Conservation (phyloP, 2,329 filamentous ascomycete species). For the Hypoxylon rubiginosum region DNA sequence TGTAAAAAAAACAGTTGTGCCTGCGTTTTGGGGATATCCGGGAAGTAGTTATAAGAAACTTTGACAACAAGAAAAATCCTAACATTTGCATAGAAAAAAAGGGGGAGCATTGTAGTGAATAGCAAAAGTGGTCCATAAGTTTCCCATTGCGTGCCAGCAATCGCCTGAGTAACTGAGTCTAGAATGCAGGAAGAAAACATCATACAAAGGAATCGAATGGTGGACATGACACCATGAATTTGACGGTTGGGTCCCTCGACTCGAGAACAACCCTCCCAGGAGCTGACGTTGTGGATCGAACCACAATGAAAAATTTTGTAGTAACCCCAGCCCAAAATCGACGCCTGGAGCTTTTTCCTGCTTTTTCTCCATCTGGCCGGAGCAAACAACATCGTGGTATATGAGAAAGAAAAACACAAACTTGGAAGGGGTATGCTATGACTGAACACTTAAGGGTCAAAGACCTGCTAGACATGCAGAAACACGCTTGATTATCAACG, state of each 20-base stretch:
- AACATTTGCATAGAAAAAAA: slow-evolving; percentile 39
- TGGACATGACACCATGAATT: slow-evolving; percentile 29
- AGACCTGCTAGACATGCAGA: slow-evolving; percentile 44
- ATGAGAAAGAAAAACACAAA: slow-evolving; percentile 33
- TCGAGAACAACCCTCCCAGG: background rate
- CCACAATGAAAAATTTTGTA: slow-evolving; percentile 33
- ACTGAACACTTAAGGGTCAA: slow-evolving; percentile 36
- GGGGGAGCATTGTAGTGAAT: slow-evolving; percentile 36
- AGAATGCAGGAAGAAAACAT: slow-evolving; percentile 24
- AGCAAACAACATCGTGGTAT: slow-evolving; percentile 44
- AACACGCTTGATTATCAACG: slow-evolving; percentile 32
- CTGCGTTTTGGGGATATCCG: background rate
- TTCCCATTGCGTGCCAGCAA: slow-evolving; percentile 42
- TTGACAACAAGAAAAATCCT: slow-evolving; percentile 32
- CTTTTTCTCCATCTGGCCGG: slow-evolving; percentile 37
- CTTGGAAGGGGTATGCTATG: slow-evolving; percentile 47
- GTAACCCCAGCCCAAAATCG: slow-evolving; percentile 40
- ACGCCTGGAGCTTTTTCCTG: slow-evolving; percentile 42
- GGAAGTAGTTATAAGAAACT: background rate
- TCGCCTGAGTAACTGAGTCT: slow-evolving; percentile 36
- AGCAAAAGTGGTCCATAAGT: slow-evolving; percentile 29
- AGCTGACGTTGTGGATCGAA: slow-evolving; percentile 19
- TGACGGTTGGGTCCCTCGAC: background rate
- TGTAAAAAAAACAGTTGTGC: background rate
- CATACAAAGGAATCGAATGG: slow-evolving; percentile 37